Evolutionary conservation across 139 green algal genomes (phyloP).

Genomic region (Ostreobium quekettii): DNA sequence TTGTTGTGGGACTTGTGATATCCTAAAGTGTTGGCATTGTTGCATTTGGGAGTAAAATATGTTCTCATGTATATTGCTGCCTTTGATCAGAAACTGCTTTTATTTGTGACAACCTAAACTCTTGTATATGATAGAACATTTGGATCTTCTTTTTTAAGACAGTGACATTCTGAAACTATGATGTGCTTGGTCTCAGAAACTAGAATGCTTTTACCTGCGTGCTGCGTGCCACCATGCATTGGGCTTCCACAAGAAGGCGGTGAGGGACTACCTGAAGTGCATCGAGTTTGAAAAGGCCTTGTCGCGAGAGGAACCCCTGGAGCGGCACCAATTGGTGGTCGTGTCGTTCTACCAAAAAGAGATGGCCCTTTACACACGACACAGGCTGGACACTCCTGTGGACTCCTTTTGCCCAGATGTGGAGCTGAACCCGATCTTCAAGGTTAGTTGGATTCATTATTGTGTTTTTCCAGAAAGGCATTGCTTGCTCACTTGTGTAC

Average conservation of each 20-base stretch:
- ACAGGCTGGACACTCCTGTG: slow-evolving; percentile 46
- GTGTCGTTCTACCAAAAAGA: slow-evolving; percentile 81
- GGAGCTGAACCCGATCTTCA: slow-evolving; percentile 70
- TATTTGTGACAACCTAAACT: no score
- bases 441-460: slow-evolving; percentile 36
- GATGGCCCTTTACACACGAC: slow-evolving; percentile 42
- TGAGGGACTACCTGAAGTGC: slow-evolving; percentile 37
- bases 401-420: slow-evolving; percentile 55
- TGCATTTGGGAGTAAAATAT: no score
- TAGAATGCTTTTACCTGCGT: slow-evolving; percentile 21
- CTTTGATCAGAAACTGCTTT: no score
- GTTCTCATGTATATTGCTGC: no score
- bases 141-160: no score
- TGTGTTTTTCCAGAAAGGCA: no score
- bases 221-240: slow-evolving; percentile 51
- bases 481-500: no score
- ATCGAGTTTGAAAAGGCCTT: slow-evolving; percentile 26
- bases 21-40: no score
- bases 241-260: slow-evolving; percentile 35
- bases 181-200: no score
- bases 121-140: no score
- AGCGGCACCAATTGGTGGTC: slow-evolving; percentile 42
- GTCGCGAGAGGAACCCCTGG: slow-evolving; percentile 17
- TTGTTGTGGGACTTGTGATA: no score
- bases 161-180: no score